These are phyloP conservation scores for Entomortierella chlamydospora DNA, from an alignment of 192 early-diverging fungal species.

Conservation along the genomic window DNA sequence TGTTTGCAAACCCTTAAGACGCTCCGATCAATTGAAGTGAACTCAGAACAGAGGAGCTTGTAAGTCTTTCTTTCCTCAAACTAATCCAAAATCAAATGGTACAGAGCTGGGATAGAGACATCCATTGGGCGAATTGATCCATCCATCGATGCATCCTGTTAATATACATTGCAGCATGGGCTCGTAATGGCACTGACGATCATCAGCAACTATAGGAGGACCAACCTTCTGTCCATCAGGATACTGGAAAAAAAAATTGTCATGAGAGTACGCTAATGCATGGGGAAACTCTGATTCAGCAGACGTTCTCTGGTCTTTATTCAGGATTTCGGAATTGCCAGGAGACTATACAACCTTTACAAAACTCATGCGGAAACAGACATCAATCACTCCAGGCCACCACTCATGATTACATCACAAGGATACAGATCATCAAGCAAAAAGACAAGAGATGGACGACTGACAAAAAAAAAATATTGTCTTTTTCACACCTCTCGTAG, in stretches of 20 bases:
- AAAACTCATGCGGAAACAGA: slow-evolving; percentile 4
- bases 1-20: too few relatives aligned
- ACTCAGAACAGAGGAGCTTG: not conserved
- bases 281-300: slow-evolving; percentile 26
- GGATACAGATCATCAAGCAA: not conserved
- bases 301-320: not conserved
- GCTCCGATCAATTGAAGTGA: not conserved
- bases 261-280: not conserved
- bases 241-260: not conserved
- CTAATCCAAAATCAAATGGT: slow-evolving; percentile 9
- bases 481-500: slow-evolving; percentile 48
- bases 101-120: not conserved
- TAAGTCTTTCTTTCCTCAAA: slow-evolving; percentile 1
- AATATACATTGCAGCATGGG: not conserved
- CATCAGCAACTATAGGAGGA: not conserved
- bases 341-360: too few relatives aligned
- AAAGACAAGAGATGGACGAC: not conserved
- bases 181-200: not conserved
- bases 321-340: too few relatives aligned
- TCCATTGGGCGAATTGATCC: slow-evolving; percentile 12
- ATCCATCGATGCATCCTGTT: slow-evolving; percentile 4
- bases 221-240: too few relatives aligned
- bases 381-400: not conserved
- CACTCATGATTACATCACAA: not conserved
- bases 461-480: not conserved